These are phyloP conservation scores for Epichloe sibirici DNA, from an alignment of 2,329 filamentous ascomycete genomes.

Conservation along the genomic window DNA sequence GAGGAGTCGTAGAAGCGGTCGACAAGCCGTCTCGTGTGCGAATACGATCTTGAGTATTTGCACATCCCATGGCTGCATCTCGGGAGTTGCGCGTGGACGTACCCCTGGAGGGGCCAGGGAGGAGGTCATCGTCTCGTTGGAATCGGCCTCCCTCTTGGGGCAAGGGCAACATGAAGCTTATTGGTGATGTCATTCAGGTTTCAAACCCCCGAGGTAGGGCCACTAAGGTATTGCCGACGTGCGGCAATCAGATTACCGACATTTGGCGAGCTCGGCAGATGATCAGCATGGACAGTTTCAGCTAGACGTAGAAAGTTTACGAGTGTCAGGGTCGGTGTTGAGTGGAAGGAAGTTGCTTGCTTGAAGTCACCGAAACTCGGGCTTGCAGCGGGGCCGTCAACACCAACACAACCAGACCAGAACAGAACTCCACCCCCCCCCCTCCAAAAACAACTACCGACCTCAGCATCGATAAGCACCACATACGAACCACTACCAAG, in stretches of 20 bases:
- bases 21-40: constrained; percentile 7
- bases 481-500: neutral
- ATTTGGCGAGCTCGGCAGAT: constrained; percentile 1
- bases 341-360: constrained; percentile 4
- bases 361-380: neutral
- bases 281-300: neutral
- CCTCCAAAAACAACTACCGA: too few species aligned
- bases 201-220: neutral
- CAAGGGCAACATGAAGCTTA: constrained; percentile 5
- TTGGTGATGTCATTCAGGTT: constrained; percentile 7
- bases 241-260: constrained; percentile 1
- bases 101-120: neutral
- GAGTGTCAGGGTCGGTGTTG: neutral
- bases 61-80: constrained; percentile 2
- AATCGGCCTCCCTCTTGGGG: constrained; percentile 5
- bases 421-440: too few species aligned
- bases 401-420: too few species aligned
- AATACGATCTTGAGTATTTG: neutral
- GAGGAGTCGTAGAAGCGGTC: constrained; percentile 9
- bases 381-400: neutral
- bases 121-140: constrained; percentile 6
- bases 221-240: constrained; percentile 3
- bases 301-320: neutral
- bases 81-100: neutral
- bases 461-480: constrained; percentile 4